These are phyloP conservation scores for Periconia digitata DNA, from an alignment of 2,329 filamentous ascomycete genomes.

Conservation along the genomic window DNA sequence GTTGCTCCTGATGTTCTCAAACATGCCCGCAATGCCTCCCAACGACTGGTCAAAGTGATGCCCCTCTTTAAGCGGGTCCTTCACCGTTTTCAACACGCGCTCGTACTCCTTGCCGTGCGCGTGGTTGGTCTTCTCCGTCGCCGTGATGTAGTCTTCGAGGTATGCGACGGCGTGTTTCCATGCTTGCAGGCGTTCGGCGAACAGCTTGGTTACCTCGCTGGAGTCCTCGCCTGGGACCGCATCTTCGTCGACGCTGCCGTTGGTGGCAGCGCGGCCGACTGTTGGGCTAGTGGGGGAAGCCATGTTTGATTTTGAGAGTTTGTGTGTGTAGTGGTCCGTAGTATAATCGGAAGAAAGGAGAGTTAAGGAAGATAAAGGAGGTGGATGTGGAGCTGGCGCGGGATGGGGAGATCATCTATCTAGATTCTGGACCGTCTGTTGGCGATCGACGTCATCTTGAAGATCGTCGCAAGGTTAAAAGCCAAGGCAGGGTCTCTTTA, in stretches of 20 bases:
- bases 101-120: conserved; percentile 92
- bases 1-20: conserved; percentile 91
- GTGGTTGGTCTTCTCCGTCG: conserved; percentile 84
- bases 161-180: conserved; percentile 96
- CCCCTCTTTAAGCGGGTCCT: conserved; percentile 80
- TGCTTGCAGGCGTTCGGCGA: conserved; percentile 84
- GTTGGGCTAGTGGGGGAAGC: conserved; percentile 37
- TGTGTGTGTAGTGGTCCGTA: background rate
- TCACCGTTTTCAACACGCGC: conserved; percentile 88
- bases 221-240: conserved; percentile 53
- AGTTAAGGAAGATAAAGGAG: background rate
- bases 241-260: conserved; percentile 44
- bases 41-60: conserved; percentile 90
- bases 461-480: too few species aligned
- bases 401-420: too few species aligned
- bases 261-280: conserved; percentile 35
- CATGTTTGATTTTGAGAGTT: conserved; percentile 19
- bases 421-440: too few species aligned
- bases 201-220: conserved; percentile 59
- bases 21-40: conserved; percentile 86
- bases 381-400: background rate
- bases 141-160: conserved; percentile 84
- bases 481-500: too few species aligned
- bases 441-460: too few species aligned
- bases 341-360: background rate